phyloP scores from a whole-genome alignment of 208 protist species.

The Acanthamoeba rhysodes region DNA sequence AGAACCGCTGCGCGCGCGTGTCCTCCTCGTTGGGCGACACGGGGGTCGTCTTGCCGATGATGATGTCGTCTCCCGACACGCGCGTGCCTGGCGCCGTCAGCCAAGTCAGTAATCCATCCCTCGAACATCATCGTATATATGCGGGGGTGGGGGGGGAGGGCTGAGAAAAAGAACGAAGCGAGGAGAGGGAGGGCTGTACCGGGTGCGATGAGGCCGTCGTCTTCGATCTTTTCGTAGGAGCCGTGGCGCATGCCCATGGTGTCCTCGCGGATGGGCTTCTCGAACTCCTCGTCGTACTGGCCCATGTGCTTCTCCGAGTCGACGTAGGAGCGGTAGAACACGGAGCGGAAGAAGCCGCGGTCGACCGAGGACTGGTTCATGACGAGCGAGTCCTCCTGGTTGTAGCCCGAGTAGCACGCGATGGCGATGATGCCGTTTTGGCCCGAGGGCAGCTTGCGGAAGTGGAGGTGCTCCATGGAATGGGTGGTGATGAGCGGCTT shows the following conservation, averaged over 20 bases:
- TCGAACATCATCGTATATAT: too few species aligned
- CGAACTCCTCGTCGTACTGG: conserved; percentile 94
- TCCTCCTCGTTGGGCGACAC: conserved; percentile 80
- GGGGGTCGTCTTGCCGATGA: conserved; percentile 94
- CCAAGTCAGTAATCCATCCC: too few species aligned
- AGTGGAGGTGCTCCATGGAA: conserved; percentile 96
- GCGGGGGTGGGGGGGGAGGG: too few species aligned
- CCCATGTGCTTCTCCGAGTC: conserved; percentile 84
- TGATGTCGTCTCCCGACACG: conserved; percentile 94
- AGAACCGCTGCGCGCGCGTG: conserved; percentile 86
- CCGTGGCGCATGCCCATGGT: conserved; percentile 91
- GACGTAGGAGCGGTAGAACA: conserved; percentile 95
- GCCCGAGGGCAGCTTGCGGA: conserved; percentile 96
- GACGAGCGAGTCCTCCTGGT: conserved; percentile 99
- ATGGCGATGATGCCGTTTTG: conserved; percentile 98
- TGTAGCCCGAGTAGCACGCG: conserved; percentile 98
- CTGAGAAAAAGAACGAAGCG: too few species aligned
- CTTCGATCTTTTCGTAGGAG: conserved; percentile 97
- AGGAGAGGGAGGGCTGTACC: conserved; percentile 80
- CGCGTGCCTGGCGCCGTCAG: conserved; percentile 33
- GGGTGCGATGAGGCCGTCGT: conserved; percentile 95
- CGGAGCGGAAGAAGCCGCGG: conserved; percentile 92
- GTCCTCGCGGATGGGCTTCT: conserved; percentile 94
- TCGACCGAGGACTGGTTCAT: conserved; percentile 97
- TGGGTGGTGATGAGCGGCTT: conserved; percentile 95